Evolutionary conservation across 257 asterid genomes (phyloP).

Genomic region (Jacaranda mimosifolia): DNA sequence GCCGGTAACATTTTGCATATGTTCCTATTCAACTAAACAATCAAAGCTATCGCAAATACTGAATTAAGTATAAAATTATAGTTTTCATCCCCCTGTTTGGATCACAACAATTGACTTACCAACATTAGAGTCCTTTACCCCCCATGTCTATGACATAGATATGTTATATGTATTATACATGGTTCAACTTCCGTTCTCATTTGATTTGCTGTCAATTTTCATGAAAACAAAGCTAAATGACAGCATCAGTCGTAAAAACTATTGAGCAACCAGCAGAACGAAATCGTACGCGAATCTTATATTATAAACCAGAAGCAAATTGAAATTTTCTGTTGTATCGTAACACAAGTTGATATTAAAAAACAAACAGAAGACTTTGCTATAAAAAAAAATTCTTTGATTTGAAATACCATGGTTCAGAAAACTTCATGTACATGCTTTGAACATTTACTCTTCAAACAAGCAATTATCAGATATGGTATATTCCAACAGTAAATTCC

Average conservation of each 20-base stretch:
- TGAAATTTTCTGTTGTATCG: neutral
- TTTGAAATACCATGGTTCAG: neutral
- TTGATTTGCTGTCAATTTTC: no score
- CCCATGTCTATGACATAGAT: constrained; percentile 18
- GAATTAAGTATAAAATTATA: neutral
- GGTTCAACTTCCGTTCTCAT: neutral
- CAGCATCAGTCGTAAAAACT: constrained; percentile 2
- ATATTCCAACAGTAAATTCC: constrained; percentile 26
- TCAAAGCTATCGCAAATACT: no score
- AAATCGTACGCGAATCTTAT: neutral
- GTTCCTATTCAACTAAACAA: neutral
- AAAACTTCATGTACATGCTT: neutral
- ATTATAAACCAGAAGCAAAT: constrained; percentile 1
- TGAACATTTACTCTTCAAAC: neutral
- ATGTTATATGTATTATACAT: neutral
- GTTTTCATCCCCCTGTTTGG: neutral
- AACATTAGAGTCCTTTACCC: neutral
- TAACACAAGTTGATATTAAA: neutral
- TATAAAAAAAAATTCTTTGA: neutral
- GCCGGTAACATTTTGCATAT: neutral
- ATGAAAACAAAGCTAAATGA: no score
- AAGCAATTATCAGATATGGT: neutral
- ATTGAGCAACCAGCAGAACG: constrained; percentile 9
- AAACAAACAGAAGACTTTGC: neutral
- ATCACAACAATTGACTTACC: constrained; percentile 7